Evolutionary conservation across 768 basidiomycete species (phyloP).

Genomic region (Russula emetica): DNA sequence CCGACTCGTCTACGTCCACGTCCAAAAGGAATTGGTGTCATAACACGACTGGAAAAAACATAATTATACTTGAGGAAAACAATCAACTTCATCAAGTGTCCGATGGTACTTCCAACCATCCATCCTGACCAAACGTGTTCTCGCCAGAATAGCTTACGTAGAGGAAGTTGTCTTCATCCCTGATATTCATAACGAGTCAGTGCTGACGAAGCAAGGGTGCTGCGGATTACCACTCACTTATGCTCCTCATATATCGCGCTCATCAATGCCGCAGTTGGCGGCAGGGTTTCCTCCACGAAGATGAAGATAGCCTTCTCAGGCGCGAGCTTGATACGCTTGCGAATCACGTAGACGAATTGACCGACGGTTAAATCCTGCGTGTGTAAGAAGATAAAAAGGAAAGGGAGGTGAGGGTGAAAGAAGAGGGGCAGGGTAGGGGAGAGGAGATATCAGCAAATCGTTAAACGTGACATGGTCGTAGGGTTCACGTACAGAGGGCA

Average conservation of each 20-base stretch:
- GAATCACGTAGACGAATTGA: conserved; percentile 99
- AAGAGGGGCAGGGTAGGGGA: background rate
- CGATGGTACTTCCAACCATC: conserved; percentile 26
- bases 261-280: conserved; percentile 97
- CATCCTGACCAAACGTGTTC: conserved; percentile 76
- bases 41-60: conserved; percentile 16
- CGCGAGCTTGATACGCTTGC: conserved; percentile 99
- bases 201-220: background rate
- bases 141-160: conserved; percentile 98
- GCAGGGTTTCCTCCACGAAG: conserved; percentile 97
- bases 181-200: conserved; percentile 33
- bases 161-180: conserved; percentile 98
- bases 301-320: conserved; percentile 99
- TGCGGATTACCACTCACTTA: conserved; percentile 53
- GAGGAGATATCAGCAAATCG: conserved; percentile 17
- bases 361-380: conserved; percentile 90
- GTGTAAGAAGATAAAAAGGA: too few species aligned
- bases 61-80: conserved; percentile 20
- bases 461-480: conserved; percentile 12
- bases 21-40: conserved; percentile 6
- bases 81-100: conserved; percentile 23
- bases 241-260: conserved; percentile 99
- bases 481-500: conserved; percentile 75
- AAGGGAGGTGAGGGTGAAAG: too few species aligned
- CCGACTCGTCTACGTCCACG: conserved; percentile 20